Evolutionary conservation across 495 filamentous ascomycete species (phyloP), one percentile per base, ranked within the genome.

Genomic region (Annulohypoxylon stygium): DNA sequence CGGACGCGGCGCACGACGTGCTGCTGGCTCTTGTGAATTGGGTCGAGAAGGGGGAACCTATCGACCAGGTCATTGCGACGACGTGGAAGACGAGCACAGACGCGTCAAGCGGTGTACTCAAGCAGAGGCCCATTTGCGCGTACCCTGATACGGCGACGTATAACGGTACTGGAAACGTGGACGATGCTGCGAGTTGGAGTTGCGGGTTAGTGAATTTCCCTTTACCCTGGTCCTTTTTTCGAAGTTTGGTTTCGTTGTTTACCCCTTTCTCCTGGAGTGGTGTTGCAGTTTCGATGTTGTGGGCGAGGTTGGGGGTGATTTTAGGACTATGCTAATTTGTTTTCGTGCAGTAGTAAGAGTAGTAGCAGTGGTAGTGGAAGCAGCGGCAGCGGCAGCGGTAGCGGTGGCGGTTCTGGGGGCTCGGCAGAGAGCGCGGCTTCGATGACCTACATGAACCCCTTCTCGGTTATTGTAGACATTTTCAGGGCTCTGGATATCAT

Each of bases 21-120:
- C 43, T 86, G 45, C 65, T 83, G 30, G 84, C 85, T 5, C 69
- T 88, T 34, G 79, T 88, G 70, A 66, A 75, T 9, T 87, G 86
- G 85, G 82, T 84, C 4, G 85, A 88, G 72, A 75, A 81, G 18
- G 81, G 73, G 3, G 26, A 11, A 6, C 71, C 69, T 0, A 70
- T 78, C 0, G 79, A 83, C 4, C 73, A 79, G 61, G 75, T 81
- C 39, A 41, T 84, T 14, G 81, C 81, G 1, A 84, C 83, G 20
- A 82, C 80, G 26, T 85, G 76, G 73, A 75, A 81, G 18, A 74
- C 78, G 60, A 37, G 59, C 14, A 74, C 69, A 14, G 68, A 75
- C 4, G 36, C 51, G 59, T 72, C 73, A 16, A 68, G 76, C 12
- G 82, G 79, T 7, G 78, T 84, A 0, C 16, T 71, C 59, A 74